Base-by-base conservation (phyloP, 495 filamentous ascomycete species). In the Pseudomonodictys pantanalensis region DNA sequence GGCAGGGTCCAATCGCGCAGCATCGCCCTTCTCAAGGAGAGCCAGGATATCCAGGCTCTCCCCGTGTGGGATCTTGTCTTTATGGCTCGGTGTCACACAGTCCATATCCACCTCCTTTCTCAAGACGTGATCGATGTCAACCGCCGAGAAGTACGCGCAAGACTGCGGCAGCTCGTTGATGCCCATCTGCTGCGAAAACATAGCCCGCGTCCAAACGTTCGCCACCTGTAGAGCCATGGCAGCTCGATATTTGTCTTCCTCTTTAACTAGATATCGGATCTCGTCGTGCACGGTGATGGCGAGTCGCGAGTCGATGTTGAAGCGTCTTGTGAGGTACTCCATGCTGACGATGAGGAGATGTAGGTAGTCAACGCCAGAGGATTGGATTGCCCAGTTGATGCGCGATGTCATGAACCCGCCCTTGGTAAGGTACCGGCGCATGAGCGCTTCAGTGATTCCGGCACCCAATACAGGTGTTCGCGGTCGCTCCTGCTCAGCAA, bases 341-440 rank as follows among this genome's bases (percentile, higher is more conserved):
- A 98, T 99, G 24, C 83, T 79, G 17, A 97, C 83, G 56, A 99
- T 90, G 22, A 99, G 76, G 9, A 99, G 86, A 66, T 99, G 93
- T 10, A 99, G 82, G 73, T 99, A 99, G 73, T 99, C 93, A 11
- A 97, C 93, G 28, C 93, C 93, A 7, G 89, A 93, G 2, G 91
- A 96, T 65, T 99, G 93, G 61, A 99, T 97, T 18, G 93, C 93
- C 93, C 93, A 99, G 70, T 99, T 99, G 76, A 99, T 96, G 17
- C 93, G 85, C 30, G 88, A 93, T 2, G 95, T 95, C 77, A 99
- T 88, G 75, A 92, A 99, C 44, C 86, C 90, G 26, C 92, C 92
- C 66, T 87, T 91, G 72, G 83, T 91, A 64, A 97, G 84, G 68
- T 86, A 95, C 29, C 89, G 84, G 41, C 85, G 78, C 85, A 92